Conservation (phyloP, 2,329 filamentous ascomycete genomes). For the Cyphellophora attinorum region DNA sequence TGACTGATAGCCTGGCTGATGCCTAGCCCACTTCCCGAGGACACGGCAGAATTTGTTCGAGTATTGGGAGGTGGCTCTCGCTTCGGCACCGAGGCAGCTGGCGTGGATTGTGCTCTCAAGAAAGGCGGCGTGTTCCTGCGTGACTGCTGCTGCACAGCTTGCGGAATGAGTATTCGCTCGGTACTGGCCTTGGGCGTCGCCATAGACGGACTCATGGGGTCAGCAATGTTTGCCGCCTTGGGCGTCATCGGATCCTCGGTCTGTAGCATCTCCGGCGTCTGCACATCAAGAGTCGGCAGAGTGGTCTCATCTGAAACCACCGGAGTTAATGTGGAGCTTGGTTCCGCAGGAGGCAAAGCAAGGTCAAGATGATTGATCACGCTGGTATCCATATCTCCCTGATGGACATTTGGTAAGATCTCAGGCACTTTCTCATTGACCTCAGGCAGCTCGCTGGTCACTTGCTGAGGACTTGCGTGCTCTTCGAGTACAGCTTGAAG, state of each 20-base stretch:
- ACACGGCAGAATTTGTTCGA: constrained; percentile 14
- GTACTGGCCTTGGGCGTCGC: neutral
- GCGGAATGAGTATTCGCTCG: neutral
- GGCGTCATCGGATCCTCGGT: neutral
- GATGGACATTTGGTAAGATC: constrained; percentile 9
- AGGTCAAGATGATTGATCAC: constrained; percentile 54
- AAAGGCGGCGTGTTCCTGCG: constrained; percentile 34
- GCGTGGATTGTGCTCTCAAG: constrained; percentile 42
- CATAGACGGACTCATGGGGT: neutral
- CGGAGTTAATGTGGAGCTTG: neutral
- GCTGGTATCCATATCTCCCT: constrained; percentile 31
- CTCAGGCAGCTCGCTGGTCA: neutral
- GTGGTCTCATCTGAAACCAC: neutral
- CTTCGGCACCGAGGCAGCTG: constrained; percentile 23
- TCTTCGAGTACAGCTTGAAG: constrained; percentile 58
- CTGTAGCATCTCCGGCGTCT: neutral
- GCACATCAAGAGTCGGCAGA: neutral
- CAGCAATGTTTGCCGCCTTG: neutral
- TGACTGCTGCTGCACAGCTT: too few species aligned
- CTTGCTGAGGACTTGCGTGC: constrained; percentile 32
- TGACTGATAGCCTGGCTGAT: constrained; percentile 7
- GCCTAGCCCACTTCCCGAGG: constrained; percentile 15
- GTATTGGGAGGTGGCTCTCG: constrained; percentile 23
- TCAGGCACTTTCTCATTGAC: neutral
- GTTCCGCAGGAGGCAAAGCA: constrained; percentile 24